Evolutionary conservation across 305 asterid species (phyloP), one percentile per base, ranked within the genome.

Genomic region (Fraxinus nigra): DNA sequence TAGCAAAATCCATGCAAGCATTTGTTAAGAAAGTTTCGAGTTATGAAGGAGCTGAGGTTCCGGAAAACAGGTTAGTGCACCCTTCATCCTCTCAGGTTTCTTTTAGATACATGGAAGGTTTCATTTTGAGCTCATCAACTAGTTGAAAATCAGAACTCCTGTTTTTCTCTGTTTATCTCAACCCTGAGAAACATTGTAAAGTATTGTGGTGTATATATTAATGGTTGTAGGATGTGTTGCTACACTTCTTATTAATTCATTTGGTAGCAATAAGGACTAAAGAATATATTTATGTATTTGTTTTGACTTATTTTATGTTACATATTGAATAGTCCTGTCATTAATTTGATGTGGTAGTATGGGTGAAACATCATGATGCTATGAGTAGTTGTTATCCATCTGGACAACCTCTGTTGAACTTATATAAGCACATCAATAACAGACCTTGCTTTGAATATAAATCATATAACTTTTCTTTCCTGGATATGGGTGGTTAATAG

Each of bases 11-110:
- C 14, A 94, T 96, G 98, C 92, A 94, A 84, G 89, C 89, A 61
- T 96, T 96, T 89, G 89, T 96, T 77, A 81, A 91, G 51, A 90
- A 89, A 72, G 81, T 90, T 70, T 92, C 99, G 24, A 90, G 98
- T 80, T 92, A 90, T 86, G 85, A 96, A 86, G 98, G 99, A 80
- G 99, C 99, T 61, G 98, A 94, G 89, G 88, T 94, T 87, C 97
- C 95, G 0, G 86, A 88, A 79, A 91, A 87, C 90, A 89, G 97
- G 99, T 90, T 79, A 24, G 84, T 78, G 32, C 26, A 30, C 61
- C 76, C 82, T 84, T 43, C 78, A 76, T 85, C 67, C 76, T 79
- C 78, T 67, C 61, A 24, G 0, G 51, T 83, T 78, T 73, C 72
- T 82, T 40, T 82, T 10, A 37, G 43, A 59, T 51, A 43, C 59